These are phyloP conservation scores for Xylaria palmicola DNA, from an alignment of 495 filamentous ascomycete species.

Conservation along the genomic window DNA sequence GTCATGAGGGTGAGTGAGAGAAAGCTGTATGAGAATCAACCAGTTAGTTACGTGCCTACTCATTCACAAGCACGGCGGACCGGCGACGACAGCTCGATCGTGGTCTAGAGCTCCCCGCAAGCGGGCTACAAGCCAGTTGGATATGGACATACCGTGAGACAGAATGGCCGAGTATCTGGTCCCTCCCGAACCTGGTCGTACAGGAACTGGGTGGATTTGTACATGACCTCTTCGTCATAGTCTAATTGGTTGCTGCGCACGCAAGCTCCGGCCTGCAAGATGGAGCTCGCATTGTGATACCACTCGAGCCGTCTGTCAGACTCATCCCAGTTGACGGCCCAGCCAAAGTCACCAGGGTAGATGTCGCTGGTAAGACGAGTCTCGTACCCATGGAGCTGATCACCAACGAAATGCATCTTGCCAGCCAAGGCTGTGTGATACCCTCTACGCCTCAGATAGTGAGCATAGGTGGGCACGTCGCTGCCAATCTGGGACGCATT, in stretches of 20 bases:
- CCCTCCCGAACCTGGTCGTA: conserved; percentile 77
- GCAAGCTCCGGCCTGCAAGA: conserved; percentile 79
- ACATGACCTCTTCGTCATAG: conserved; percentile 91
- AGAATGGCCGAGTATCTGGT: conserved; percentile 70
- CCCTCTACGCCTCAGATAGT: conserved; percentile 78
- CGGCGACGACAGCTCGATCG: neutral
- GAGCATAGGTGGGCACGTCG: conserved; percentile 81
- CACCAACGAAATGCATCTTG: conserved; percentile 95
- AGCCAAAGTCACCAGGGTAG: conserved; percentile 87
- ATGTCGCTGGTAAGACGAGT: conserved; percentile 86
- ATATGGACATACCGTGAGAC: conserved; percentile 59
- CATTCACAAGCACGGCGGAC: no score
- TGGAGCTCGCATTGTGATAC: conserved; percentile 90
- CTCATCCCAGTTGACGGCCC: conserved; percentile 87
- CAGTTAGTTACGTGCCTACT: conserved; percentile 7
- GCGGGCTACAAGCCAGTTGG: neutral
- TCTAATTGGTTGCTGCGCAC: conserved; percentile 90
- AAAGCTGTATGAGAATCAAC: conserved; percentile 48
- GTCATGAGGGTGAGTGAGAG: conserved; percentile 88
- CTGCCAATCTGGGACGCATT: conserved; percentile 74
- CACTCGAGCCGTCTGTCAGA: conserved; percentile 81
- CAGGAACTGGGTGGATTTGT: conserved; percentile 76
- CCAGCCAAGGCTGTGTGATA: conserved; percentile 88
- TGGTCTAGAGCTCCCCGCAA: neutral
- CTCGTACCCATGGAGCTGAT: conserved; percentile 90